These are phyloP conservation scores for Aureobasidium sp. DNA, from an alignment of 2,329 filamentous ascomycete genomes.

Conservation along the genomic window DNA sequence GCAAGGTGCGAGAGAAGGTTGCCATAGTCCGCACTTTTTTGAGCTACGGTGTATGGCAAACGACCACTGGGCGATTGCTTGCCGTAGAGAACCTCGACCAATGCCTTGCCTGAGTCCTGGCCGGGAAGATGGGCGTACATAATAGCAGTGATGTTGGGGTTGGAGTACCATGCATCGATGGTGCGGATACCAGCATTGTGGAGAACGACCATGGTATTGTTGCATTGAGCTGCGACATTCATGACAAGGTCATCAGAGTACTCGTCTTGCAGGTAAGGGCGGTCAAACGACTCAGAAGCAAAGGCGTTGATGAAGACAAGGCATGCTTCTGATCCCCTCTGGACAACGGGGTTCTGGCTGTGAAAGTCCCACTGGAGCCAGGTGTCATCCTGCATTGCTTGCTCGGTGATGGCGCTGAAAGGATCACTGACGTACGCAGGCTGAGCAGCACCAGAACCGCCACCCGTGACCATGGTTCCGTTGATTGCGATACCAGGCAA, in stretches of 20 bases:
- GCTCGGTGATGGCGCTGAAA: constrained; percentile 29
- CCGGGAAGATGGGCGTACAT: constrained; percentile 60
- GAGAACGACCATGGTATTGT: constrained; percentile 57
- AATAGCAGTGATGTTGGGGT: constrained; percentile 58
- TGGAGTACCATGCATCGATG: constrained; percentile 55
- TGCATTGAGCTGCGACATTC: constrained; percentile 52
- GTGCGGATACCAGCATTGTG: constrained; percentile 58
- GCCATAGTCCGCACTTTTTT: constrained; percentile 53
- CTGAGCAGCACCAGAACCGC: constrained; percentile 30
- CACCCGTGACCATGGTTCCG: constrained; percentile 31
- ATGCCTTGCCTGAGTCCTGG: constrained; percentile 52
- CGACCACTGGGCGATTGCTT: constrained; percentile 51
- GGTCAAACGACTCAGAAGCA: constrained; percentile 34
- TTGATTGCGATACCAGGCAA: constrained; percentile 19
- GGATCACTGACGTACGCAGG: constrained; percentile 31
- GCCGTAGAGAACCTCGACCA: constrained; percentile 54
- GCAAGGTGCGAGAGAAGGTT: constrained; percentile 30
- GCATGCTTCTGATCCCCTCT: constrained; percentile 33
- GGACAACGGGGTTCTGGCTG: constrained; percentile 43
- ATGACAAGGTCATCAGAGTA: constrained; percentile 50
- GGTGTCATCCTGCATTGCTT: constrained; percentile 46
- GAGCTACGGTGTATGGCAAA: constrained; percentile 58
- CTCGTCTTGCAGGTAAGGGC: constrained; percentile 30
- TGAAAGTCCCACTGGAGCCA: constrained; percentile 55
- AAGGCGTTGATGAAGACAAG: constrained; percentile 57